A percentile compares a stretch with the other conserved stretches of the same genome.
Evolutionary conservation across 306 rosid species (phyloP).

Genomic region (Crataegus laevigata): DNA sequence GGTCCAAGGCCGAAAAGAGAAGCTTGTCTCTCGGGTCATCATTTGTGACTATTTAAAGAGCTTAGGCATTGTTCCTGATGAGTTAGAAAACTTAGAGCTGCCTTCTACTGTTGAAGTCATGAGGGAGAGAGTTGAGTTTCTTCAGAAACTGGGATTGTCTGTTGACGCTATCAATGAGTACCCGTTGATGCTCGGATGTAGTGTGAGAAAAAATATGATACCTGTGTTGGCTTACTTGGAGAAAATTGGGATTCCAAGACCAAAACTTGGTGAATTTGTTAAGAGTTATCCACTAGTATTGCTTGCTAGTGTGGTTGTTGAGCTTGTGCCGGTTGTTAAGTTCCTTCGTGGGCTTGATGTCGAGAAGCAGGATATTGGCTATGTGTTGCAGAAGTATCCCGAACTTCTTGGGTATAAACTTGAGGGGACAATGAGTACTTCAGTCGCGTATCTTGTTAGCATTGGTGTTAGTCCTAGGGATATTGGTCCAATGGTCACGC

Average conservation of each 20-base stretch:
- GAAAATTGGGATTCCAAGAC: conserved; percentile 74
- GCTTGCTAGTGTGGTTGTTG: conserved; percentile 91
- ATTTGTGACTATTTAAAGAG: conserved; percentile 69
- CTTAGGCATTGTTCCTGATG: conserved; percentile 76
- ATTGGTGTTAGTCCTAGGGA: conserved; percentile 86
- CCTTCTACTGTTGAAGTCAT: conserved; percentile 81
- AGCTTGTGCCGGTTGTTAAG: conserved; percentile 80
- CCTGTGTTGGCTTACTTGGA: conserved; percentile 88
- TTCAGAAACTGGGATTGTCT: conserved; percentile 60
- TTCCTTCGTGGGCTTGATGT: conserved; percentile 87
- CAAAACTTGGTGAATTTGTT: conserved; percentile 65
- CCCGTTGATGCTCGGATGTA: conserved; percentile 75
- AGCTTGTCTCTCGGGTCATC: conserved; percentile 76
- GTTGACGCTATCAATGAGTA: conserved; percentile 70
- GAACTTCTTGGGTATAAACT: conserved; percentile 91
- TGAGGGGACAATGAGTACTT: conserved; percentile 96
- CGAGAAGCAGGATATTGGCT: conserved; percentile 80
- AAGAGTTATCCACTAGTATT: conserved; percentile 78
- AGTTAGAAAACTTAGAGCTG: conserved; percentile 60
- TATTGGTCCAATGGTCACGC: conserved; percentile 93
- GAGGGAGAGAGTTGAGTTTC: conserved; percentile 84
- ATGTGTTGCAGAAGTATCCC: conserved; percentile 76
- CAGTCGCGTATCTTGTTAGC: conserved; percentile 91
- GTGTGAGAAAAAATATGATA: conserved; percentile 70
- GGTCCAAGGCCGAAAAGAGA: conserved; percentile 84